phyloP scores from a whole-genome alignment of 2,329 filamentous ascomycete species.

The Alternaria longipes region DNA sequence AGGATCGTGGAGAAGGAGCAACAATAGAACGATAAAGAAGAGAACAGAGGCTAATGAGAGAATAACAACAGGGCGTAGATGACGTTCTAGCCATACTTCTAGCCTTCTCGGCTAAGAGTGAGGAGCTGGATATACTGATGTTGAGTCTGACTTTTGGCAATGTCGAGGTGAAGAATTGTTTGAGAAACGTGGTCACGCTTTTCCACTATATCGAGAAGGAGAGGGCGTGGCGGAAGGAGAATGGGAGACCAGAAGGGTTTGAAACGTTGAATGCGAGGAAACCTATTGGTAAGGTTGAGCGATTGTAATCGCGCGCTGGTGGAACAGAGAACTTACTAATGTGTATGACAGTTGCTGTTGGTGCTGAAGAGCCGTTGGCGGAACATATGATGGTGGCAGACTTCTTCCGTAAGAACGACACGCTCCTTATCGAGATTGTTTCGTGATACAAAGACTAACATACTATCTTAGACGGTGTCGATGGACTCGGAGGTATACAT shows the following conservation, averaged over 20 bases:
- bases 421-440: background rate
- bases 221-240: conserved; percentile 78
- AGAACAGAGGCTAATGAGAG: background rate
- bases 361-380: conserved; percentile 84
- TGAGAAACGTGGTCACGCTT: conserved; percentile 86
- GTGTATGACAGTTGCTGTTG: conserved; percentile 71
- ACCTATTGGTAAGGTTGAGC: conserved; percentile 64
- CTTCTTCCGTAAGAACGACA: conserved; percentile 77
- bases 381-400: conserved; percentile 75
- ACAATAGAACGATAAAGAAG: background rate
- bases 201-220: conserved; percentile 95
- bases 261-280: conserved; percentile 75
- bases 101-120: conserved; percentile 79
- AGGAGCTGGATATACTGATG: conserved; percentile 86
- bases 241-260: conserved; percentile 75
- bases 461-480: conserved; percentile 53
- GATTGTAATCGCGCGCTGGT: too few species aligned
- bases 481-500: conserved; percentile 61
- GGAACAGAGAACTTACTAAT: background rate
- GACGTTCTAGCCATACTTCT: conserved; percentile 89
- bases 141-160: conserved; percentile 95
- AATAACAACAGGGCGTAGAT: conserved; percentile 75
- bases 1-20: background rate
- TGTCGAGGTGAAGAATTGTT: conserved; percentile 83
- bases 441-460: conserved; percentile 8